A percentile compares a stretch with the other conserved stretches of the same genome.
phyloP scores from a whole-genome alignment of 768 basidiomycete genomes.

The Lactifluus subvellereus region DNA sequence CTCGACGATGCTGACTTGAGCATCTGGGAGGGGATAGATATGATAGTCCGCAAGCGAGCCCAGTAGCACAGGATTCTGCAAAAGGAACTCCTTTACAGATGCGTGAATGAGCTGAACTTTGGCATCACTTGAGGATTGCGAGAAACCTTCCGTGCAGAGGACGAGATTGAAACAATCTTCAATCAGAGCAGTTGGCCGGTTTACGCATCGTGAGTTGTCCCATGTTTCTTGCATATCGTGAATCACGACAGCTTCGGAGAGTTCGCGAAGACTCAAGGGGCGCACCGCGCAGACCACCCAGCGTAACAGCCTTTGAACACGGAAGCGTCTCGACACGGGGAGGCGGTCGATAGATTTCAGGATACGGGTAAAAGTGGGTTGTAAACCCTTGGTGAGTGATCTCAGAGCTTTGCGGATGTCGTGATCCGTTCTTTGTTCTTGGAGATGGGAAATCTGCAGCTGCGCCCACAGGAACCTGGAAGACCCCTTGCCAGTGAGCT shows the following conservation, averaged over 20 bases:
- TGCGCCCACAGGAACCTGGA: slow-evolving; percentile 9
- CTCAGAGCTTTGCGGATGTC: slow-evolving; percentile 1
- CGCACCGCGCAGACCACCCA: slow-evolving; percentile 1
- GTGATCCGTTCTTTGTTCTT: slow-evolving; percentile 8
- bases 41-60: background rate
- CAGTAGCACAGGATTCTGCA: background rate
- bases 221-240: slow-evolving; percentile 5
- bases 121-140: background rate
- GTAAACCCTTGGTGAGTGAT: background rate
- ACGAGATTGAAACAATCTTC: slow-evolving; percentile 12
- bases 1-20: background rate
- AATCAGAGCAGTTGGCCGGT: background rate
- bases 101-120: slow-evolving; percentile 8
- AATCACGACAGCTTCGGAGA: slow-evolving; percentile 1
- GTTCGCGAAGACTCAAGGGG: background rate
- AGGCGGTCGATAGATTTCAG: slow-evolving; percentile 3
- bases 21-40: slow-evolving; percentile 1
- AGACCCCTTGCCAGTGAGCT: background rate
- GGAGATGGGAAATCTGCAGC: slow-evolving; percentile 8
- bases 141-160: background rate
- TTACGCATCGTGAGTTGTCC: slow-evolving; percentile 6
- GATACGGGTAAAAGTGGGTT: background rate
- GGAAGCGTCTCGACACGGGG: background rate
- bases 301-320: slow-evolving; percentile 3
- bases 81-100: slow-evolving; percentile 9